A percentile compares a stretch with the other conserved stretches of the same genome.
Evolutionary conservation across 2,329 filamentous ascomycete species (phyloP).

Genomic region (Penicillium sp.): DNA sequence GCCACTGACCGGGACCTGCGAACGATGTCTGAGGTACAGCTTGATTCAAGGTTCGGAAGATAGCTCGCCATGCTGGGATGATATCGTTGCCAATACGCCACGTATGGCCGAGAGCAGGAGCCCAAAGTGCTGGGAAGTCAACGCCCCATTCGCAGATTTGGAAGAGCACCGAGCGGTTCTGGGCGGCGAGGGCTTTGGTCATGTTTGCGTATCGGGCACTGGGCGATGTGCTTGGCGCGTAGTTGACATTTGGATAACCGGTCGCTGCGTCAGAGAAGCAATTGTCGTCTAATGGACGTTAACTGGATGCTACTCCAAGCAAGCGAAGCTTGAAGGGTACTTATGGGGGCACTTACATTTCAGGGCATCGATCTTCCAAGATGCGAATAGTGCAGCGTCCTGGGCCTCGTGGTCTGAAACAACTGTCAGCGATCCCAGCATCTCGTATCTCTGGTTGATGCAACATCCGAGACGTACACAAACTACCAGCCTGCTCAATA

Average conservation of each 20-base stretch:
- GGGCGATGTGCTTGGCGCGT: constrained; percentile 42
- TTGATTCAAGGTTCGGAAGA: constrained; percentile 57
- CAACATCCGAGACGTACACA: constrained; percentile 26
- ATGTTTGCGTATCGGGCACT: constrained; percentile 50
- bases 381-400: constrained; percentile 41
- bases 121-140: constrained; percentile 53
- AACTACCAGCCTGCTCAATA: constrained; percentile 37
- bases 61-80: constrained; percentile 53
- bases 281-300: constrained; percentile 46
- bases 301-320: not conserved
- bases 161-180: constrained; percentile 49
- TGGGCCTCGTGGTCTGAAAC: constrained; percentile 46
- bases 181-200: constrained; percentile 44
- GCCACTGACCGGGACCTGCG: constrained; percentile 51
- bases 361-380: constrained; percentile 47
- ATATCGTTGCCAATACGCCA: constrained; percentile 60
- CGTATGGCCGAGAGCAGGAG: constrained; percentile 48
- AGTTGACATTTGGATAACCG: constrained; percentile 46
- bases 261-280: constrained; percentile 48
- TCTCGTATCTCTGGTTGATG: not conserved
- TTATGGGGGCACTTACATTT: constrained; percentile 45
- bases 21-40: constrained; percentile 50
- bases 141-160: constrained; percentile 59
- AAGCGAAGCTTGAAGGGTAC: no score
- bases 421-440: not conserved